Evolutionary conservation across 352 stramenopile genomes (phyloP).

Genomic region (Phytopythium boreale): DNA sequence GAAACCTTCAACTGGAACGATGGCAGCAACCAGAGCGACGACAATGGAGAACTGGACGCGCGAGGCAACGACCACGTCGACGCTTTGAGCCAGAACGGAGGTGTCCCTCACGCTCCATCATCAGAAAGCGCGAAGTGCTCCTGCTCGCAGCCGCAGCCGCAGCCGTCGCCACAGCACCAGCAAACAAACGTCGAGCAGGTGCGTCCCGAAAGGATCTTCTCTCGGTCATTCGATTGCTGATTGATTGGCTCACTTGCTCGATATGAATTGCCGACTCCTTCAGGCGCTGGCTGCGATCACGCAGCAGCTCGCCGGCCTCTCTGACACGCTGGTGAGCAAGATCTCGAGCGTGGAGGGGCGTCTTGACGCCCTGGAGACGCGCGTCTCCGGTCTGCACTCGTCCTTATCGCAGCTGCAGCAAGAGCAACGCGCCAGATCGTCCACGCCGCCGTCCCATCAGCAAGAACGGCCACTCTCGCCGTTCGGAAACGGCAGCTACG

Average conservation of each 20-base stretch:
- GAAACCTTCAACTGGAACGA: not conserved
- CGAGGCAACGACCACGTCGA: not conserved
- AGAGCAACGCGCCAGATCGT: not conserved
- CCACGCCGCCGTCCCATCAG: not conserved
- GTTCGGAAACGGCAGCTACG: not conserved
- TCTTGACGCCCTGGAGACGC: conserved; percentile 25
- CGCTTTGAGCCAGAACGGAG: not conserved
- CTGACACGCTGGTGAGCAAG: conserved; percentile 26
- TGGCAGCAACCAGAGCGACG: not conserved
- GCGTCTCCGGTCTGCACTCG: conserved; percentile 20
- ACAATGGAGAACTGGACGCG: not conserved
- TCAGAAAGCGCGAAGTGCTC: not conserved
- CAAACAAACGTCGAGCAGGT: not conserved
- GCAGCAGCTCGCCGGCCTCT: conserved; percentile 30
- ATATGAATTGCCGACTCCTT: not conserved
- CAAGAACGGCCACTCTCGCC: not conserved
- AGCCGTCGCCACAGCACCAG: not conserved
- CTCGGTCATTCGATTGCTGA: not conserved
- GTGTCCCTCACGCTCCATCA: not conserved
- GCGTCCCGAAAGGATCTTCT: not conserved
- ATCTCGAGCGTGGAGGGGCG: conserved; percentile 36
- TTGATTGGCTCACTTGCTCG: not conserved
- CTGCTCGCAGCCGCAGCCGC: not conserved
- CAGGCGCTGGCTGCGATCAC: conserved; percentile 22
- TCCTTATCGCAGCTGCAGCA: conserved; percentile 4